Evolutionary conservation across 2,329 filamentous ascomycete genomes (phyloP), one percentile per base, ranked within the genome.

Genomic region (Fonsecaea multimorphosa): DNA sequence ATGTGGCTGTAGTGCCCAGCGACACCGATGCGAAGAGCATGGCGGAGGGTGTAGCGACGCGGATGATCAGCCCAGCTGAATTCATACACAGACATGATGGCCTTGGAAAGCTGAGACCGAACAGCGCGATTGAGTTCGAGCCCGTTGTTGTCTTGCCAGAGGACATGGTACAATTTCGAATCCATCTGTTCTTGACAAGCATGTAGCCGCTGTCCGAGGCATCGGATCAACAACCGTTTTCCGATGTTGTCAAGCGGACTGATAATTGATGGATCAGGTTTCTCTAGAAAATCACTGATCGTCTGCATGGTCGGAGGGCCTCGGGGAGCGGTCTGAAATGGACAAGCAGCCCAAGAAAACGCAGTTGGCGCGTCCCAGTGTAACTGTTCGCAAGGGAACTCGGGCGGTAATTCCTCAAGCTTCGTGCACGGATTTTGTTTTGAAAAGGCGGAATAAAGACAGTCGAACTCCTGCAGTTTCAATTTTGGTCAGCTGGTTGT

Each of bases 1-100:
- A 63, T 63, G 31, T 63, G 60, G 34, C 34, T 56, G n/a, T 63
- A 63, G 52, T 63, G 60, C 5, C 16, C 36, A 6, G 60, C 60
- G 14, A 63, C 22, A n/a, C 27, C 58, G 29, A 61, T 61, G 22
- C 58, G 46, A 19, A 52, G 27, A n/a, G 58, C 44, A 2, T 34
- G 27, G 14, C 49, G 46, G 11, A 61, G 46, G 27, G 24, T 54
- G 24, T 24, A 53, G 16, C 58, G 27, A 6, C 34, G 58, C n/a
- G 58, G 34, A 34, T 53, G 27, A 27, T 61, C 58, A 8, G 27
- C 58, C 58, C 58, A 61, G 16, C 58, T 61, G 58, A 46, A 24
- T 36, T 61, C 44, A 40, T 61, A 61, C 24, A 61, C 49, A 7
- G 58, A 52, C n/a, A 61, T 40, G 58, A 61, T 53, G 7, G 58